Conservation (phyloP, 2,329 filamentous ascomycete species). For the Colletotrichum nymphaeae region DNA sequence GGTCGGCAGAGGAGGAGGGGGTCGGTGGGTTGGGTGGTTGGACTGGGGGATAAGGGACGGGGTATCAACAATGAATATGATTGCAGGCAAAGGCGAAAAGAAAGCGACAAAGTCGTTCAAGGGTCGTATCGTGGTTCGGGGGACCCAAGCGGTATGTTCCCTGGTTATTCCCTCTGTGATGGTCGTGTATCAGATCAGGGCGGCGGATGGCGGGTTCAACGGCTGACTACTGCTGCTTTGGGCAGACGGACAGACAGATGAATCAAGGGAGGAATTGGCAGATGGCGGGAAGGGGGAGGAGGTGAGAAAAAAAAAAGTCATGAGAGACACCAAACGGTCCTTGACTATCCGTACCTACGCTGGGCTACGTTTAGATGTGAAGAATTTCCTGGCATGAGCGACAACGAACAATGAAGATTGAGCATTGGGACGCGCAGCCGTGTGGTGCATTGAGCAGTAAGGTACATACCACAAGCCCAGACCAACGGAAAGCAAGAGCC, state of each 20-base stretch:
- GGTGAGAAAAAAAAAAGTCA: not conserved
- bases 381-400: conserved; percentile 14
- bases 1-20: not conserved
- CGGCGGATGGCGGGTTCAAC: not conserved
- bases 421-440: not conserved
- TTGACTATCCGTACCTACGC: not conserved
- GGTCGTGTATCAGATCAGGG: not conserved
- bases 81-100: conserved; percentile 12
- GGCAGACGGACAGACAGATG: not conserved
- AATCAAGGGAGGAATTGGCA: not conserved
- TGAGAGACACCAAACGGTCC: not conserved
- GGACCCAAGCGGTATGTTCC: not conserved
- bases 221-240: not conserved
- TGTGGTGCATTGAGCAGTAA: not conserved
- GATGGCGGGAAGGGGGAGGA: not conserved
- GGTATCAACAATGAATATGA: conserved; percentile 33
- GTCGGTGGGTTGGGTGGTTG: not conserved
- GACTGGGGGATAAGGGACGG: conserved; percentile 4
- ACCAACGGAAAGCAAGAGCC: conserved; percentile 30
- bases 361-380: not conserved
- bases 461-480: conserved; percentile 5
- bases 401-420: not conserved
- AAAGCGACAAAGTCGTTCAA: not conserved
- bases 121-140: not conserved
- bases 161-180: not conserved